These are phyloP conservation scores for Plasmodium adleri DNA, from an alignment of 169 alveolate species.

Conservation along the genomic window DNA sequence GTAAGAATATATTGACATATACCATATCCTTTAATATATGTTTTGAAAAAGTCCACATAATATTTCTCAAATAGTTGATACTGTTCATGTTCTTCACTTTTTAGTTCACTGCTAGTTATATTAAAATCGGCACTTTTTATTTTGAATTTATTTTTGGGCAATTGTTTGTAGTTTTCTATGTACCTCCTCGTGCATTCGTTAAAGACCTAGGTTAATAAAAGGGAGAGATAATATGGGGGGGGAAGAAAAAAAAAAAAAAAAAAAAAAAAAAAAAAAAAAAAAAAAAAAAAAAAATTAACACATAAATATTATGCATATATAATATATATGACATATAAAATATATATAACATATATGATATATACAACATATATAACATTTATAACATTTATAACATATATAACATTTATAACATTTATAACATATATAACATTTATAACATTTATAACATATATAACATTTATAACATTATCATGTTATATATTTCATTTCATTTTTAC, in stretches of 20 bases:
- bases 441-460: not conserved
- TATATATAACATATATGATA: no score
- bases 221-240: not conserved
- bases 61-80: constrained; percentile 74
- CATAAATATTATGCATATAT: not conserved
- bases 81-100: constrained; percentile 79
- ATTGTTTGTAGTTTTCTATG: constrained; percentile 61
- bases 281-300: not conserved
- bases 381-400: not conserved
- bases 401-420: not conserved
- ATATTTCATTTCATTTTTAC: constrained; percentile 8
- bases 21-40: constrained; percentile 82
- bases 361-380: not conserved
- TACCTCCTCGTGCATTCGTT: constrained; percentile 63
- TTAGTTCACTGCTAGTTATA: constrained; percentile 8
- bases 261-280: not conserved
- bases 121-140: constrained; percentile 30
- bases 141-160: constrained; percentile 67
- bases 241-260: not conserved
- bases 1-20: constrained; percentile 84
- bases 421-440: not conserved
- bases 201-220: constrained; percentile 15
- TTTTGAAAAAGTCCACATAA: constrained; percentile 67
- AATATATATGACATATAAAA: no score
- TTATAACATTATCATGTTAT: not conserved